Evolutionary conservation across 1,284 basidiomycete genomes (phyloP), one percentile per base, ranked within the genome.

Genomic region (Grifola frondosa): DNA sequence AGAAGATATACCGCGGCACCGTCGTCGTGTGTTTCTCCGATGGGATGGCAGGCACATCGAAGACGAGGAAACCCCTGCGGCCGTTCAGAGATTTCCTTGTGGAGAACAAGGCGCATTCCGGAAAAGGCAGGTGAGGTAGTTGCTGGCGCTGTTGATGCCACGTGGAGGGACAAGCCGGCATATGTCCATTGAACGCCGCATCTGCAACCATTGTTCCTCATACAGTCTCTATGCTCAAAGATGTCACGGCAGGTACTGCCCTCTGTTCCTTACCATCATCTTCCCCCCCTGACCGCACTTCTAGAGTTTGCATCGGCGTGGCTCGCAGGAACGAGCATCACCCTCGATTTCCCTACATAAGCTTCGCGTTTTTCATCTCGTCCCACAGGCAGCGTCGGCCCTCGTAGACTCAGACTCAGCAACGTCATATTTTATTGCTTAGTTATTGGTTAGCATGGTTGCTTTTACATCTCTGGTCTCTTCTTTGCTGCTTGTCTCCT

Each of bases 381-480:
- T 46, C 40, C 47, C 53, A 50, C 54, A 53, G 54, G 62, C 59
- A 53, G 48, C 50, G 40, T 30, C 48, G 38, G 38, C 43, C 49
- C 36, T 43, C 46, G 31, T 49, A 45, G 50, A 48, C 49, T 48
- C 39, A 48, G 43, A 47, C 43, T 40, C 35, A 37, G 35, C 29
- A 40, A 12, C 44, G 37, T 43, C 40, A 20, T 53, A 48, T 40
- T 33, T 45, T 51, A 46, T 49, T 52, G 26, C 41, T 22, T 48
- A 43, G 30, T n/a, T 32, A 36, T 52, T 49, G 48, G 48, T 40
- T 49, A 44, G 50, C 45, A 75, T 77, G 73, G 53, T 73, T 52
- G 58, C 57, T 53, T 54, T 71, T 44, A 37, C 51, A 54, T 59
- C 59, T 58, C 53, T 70, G 42, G 52, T 71, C 46, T 58, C 58